Evolutionary conservation across 1,139 yeast genomes (phyloP), one percentile per base, ranked within the genome.

Genomic region (Pichia sp.): DNA sequence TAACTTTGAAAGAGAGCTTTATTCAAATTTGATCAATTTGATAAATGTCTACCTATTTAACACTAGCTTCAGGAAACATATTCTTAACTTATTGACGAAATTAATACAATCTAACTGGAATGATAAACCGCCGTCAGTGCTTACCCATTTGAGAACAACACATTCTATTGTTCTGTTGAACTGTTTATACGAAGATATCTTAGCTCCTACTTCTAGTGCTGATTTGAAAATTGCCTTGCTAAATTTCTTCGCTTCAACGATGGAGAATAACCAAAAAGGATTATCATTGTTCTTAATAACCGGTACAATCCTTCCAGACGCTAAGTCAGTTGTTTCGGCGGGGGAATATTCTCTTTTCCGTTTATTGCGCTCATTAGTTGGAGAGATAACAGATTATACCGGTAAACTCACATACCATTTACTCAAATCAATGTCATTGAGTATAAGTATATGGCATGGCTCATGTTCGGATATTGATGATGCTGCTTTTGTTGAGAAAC

Each of bases 221-320:
- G 71, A 70, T 16, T 73, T 86, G 46, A 79, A 85, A 56, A 79
- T 82, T 30, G 74, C 80, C 5, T 72, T 88, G 20, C 87, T 87
- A 63, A 82, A 80, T 55, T 87, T 90, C 61, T 81, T 92, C 58
- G 79, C 93, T n/a, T 78, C 91, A 0, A 85, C 89, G 6, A 78
- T 88, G 77, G 81, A 80, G 60, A 84, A 89, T 8, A 81, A 85
- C 56, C 97, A 93, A 71, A 95, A 91, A 66, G 98, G 98, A 0
- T 72, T 92, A 34, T 79, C 96, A 0, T 87, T 88, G 51, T 74
- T 88, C 48, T 81, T 93, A 59, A 74, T 90, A 46, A 86, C 89
- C 50, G 96, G 96, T 1, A 53, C 58, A 54, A 29, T 47, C 47
- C 43, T 60, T 50, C 41, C 52, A 57, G 20, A 40, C 43, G 16